A percentile compares a stretch with the other conserved stretches of the same genome.
phyloP scores from a whole-genome alignment of 2,329 filamentous ascomycete species.

The Curvularia hawaiiensis region DNA sequence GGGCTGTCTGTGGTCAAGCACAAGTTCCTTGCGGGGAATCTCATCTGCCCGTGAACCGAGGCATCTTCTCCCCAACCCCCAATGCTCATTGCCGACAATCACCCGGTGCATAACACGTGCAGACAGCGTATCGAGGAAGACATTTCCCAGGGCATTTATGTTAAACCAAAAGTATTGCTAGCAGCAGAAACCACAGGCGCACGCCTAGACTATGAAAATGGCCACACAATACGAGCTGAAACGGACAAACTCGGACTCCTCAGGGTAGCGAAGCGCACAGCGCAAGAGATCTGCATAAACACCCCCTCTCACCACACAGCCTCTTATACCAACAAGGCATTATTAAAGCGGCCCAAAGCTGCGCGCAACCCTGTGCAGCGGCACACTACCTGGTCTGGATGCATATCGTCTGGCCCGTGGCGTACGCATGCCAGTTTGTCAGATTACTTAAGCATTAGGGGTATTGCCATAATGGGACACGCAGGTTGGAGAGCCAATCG shows the following conservation, averaged over 20 bases:
- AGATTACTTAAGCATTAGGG: background rate
- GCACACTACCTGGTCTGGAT: background rate
- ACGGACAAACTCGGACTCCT: background rate
- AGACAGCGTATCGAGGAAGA: background rate
- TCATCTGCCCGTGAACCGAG: conserved; percentile 23
- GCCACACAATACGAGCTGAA: background rate
- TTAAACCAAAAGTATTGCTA: background rate
- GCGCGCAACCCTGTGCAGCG: background rate
- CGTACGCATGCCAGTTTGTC: background rate
- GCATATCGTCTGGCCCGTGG: background rate
- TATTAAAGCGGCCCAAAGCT: background rate
- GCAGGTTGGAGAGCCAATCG: background rate
- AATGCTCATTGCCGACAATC: conserved; percentile 7
- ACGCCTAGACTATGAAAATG: background rate
- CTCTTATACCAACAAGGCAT: background rate
- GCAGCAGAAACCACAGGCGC: background rate
- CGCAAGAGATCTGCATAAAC: background rate
- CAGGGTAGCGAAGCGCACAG: background rate
- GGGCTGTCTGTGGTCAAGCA: conserved; percentile 11
- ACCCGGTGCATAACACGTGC: background rate
- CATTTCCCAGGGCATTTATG: background rate
- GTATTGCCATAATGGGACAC: background rate
- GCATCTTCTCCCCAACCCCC: conserved; percentile 14
- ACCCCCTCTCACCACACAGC: background rate
- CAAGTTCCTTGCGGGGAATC: conserved; percentile 29